These are phyloP conservation scores for Yarrowia osloensis DNA, from an alignment of 805 yeast species.

Conservation along the genomic window DNA sequence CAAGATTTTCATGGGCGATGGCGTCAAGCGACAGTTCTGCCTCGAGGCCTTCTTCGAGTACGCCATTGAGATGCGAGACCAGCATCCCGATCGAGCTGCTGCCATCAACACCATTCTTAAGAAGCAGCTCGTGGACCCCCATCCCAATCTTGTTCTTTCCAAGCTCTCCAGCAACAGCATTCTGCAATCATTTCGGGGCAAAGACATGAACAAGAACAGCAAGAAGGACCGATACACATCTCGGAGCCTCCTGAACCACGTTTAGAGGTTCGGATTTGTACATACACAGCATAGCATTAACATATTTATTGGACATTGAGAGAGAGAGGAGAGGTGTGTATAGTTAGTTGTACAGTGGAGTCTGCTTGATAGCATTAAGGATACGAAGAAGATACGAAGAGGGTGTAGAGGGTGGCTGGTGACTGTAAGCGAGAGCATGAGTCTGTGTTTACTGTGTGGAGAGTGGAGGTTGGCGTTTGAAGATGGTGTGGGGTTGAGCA, in stretches of 20 bases:
- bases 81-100: not conserved
- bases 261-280: not conserved
- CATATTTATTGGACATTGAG: not conserved
- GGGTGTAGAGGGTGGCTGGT: too few species aligned
- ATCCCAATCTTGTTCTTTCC: conserved; percentile 4
- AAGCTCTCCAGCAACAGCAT: conserved; percentile 18
- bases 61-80: conserved; percentile 20
- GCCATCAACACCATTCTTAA: not conserved
- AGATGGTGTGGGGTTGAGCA: too few species aligned
- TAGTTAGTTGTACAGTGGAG: too few species aligned
- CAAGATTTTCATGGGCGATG: conserved; percentile 10
- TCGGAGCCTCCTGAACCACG: conserved; percentile 15
- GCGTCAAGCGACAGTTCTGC: not conserved
- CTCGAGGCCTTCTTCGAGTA: conserved; percentile 16
- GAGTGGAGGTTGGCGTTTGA: too few species aligned
- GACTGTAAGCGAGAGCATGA: too few species aligned
- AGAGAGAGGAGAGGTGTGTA: not conserved
- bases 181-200: conserved; percentile 22
- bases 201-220: not conserved
- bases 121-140: conserved; percentile 17
- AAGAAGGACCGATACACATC: not conserved
- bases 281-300: conserved; percentile 8
- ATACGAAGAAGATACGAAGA: not conserved
- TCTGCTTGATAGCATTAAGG: not conserved
- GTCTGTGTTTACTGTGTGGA: too few species aligned